Evolutionary conservation across 2,329 filamentous ascomycete species (phyloP), one percentile per base, ranked within the genome.

Genomic region (Colletotrichum melonis): DNA sequence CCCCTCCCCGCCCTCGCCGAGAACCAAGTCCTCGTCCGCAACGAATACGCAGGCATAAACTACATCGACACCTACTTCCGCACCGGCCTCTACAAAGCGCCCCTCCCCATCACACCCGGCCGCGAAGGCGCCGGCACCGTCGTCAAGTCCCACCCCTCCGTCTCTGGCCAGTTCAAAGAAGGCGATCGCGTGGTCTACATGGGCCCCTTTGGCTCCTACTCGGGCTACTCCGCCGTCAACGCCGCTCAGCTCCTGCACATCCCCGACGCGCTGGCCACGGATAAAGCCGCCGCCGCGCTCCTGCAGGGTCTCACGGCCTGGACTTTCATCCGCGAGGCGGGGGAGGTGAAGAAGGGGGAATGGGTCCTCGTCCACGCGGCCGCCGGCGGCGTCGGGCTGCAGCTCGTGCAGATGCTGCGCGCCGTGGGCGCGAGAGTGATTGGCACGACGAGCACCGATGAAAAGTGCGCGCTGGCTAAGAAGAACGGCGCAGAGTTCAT

Each of bases 51-150:
- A 62, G 95, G 95, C 73, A 86, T 98, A 74, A 98, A 98, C 84
- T 98, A 90, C 84, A 97, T 98, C 79, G 95, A 98, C 83, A 97
- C 86, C 52, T 97, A 98, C 84, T 97, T 95, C 89, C 94, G 95
- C 81, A 91, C 89, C 14, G 95, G 95, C 12, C 89, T 97, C 63
- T 98, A 98, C 86, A 85, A 87, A 12, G 85, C 91, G 1, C 88
- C 93, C 0, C 91, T 93, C 77, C 95, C 95, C 5, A 89, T 93
- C 78, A 91, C 92, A 63, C 92, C 96, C 24, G 95, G 95, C 74
- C 92, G 93, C 78, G 95, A 98, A 85, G 94, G 88, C 72, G 89
- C 91, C 71, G 95, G 95, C 74, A 91, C 88, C 54, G 84, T 98
- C 75, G 90, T 92, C 54, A 86, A 92, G 32, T 79, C 90, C 2